Evolutionary conservation across 129 eudicot species (phyloP), one percentile per base, ranked within the genome.

Genomic region (Saposhnikovia divaricata): DNA sequence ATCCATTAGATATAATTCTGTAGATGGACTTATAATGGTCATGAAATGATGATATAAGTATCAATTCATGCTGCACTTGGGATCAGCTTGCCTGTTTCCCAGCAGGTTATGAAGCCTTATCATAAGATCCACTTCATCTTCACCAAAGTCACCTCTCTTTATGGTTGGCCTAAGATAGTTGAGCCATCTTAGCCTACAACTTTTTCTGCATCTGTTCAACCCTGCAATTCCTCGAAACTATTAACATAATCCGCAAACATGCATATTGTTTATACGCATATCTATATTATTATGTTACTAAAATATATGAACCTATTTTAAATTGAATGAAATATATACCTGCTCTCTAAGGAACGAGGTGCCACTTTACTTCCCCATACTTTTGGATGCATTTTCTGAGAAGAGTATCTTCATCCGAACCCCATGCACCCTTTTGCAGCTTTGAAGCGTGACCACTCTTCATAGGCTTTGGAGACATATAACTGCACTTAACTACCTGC

Each of bases 361-460:
- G 85, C 88, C 88, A 85, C 23, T 85, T 85, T 18, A 83, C 88
- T 57, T 85, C 88, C 1, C 88, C 88, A 23, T 81, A 53, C 48
- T 74, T 75, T 13, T 81, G 78, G 18, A 85, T 78, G 51, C 85
- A 85, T 12, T 73, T 78, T 44, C 70, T 48, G 68, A 85, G 80
- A 37, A 81, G 85, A 38, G 18, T 10, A 70, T 85, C 85, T 85
- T 85, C 85, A 53, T 82, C 88, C 0, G 77, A 76, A 23, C 85
- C 70, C 85, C 88, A 85, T 51, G 85, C 77, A 43, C 88, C 85
- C 75, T 80, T 84, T 38, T 81, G 59, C 68, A 84, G 25, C 74
- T 57, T 80, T 45, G 23, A 45, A 2, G 48, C 4, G 42, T 39
- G 4, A 39, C 42, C 42, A 39, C 4, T 39, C 42, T 39, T 39